Conservation (phyloP, 495 filamentous ascomycete species). For the Tuber brumale region DNA sequence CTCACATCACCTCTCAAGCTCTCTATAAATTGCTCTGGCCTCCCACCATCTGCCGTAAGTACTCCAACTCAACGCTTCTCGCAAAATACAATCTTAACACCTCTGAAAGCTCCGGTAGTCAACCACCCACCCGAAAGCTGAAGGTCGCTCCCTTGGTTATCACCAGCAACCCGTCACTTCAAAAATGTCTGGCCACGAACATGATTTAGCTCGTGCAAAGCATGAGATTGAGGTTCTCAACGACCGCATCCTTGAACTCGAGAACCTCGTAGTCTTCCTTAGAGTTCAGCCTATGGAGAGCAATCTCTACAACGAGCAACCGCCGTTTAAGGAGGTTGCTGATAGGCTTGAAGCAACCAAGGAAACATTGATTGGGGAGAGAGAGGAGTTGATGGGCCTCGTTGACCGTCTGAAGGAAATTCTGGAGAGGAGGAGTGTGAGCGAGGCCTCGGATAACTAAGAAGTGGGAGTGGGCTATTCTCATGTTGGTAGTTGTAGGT, state of each 20-base stretch:
- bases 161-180: background rate
- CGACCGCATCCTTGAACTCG: background rate
- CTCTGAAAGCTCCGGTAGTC: background rate
- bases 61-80: background rate
- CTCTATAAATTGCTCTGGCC: background rate
- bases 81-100: background rate
- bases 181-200: background rate
- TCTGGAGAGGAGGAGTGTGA: background rate
- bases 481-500: background rate
- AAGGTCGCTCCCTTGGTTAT: background rate
- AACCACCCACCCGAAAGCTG: background rate
- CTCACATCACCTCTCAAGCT: background rate
- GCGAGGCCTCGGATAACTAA: background rate
- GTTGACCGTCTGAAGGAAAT: background rate
- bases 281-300: background rate
- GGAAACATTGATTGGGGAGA: background rate
- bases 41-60: background rate
- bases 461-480: background rate
- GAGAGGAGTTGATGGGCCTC: background rate
- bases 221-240: background rate
- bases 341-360: background rate
- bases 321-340: background rate
- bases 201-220: background rate
- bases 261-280: background rate
- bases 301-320: background rate